Percentiles rank a stretch among this genome's conserved stretches.
Conservation (phyloP, 805 yeast species). For the Starmerella apicola region DNA sequence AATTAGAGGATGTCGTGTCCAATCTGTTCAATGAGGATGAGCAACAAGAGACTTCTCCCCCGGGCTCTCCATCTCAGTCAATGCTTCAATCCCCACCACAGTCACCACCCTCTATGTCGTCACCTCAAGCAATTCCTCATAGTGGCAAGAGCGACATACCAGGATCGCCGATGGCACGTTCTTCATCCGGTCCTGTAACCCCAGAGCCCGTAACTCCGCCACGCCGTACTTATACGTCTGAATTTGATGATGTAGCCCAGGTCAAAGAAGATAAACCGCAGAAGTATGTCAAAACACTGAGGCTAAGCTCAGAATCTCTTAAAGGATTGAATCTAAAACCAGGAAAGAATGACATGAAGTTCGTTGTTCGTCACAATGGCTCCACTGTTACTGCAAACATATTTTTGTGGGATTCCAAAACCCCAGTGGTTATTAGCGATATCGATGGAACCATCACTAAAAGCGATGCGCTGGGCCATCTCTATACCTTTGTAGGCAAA, state of each 20-base stretch:
- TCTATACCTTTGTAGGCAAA: slow-evolving; percentile 79
- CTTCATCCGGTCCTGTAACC: too few species aligned
- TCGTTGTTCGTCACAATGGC: slow-evolving; percentile 71
- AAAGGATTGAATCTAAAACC: slow-evolving; percentile 55
- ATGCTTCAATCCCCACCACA: slow-evolving; percentile 6
- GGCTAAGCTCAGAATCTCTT: slow-evolving; percentile 85
- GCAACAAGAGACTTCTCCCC: slow-evolving; percentile 13
- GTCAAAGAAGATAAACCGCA: background rate
- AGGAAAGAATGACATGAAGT: slow-evolving; percentile 69
- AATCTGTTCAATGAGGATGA: slow-evolving; percentile 8
- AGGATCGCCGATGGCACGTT: too few species aligned
- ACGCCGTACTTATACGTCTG: background rate
- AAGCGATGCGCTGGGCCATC: slow-evolving; percentile 95
- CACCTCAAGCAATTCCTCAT: too few species aligned
- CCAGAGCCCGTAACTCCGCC: too few species aligned
- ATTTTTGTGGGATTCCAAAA: slow-evolving; percentile 69
- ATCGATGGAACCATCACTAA: slow-evolving; percentile 97
- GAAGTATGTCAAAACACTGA: slow-evolving; percentile 66
- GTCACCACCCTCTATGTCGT: background rate
- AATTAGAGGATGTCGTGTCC: slow-evolving; percentile 55
- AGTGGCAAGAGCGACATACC: too few species aligned
- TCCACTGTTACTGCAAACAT: slow-evolving; percentile 63
- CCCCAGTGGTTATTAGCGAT: slow-evolving; percentile 90
- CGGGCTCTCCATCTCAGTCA: slow-evolving; percentile 11
- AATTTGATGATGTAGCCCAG: background rate